These are phyloP conservation scores for Posidonia australis DNA, from an alignment of 106 monocot species.

Conservation along the genomic window DNA sequence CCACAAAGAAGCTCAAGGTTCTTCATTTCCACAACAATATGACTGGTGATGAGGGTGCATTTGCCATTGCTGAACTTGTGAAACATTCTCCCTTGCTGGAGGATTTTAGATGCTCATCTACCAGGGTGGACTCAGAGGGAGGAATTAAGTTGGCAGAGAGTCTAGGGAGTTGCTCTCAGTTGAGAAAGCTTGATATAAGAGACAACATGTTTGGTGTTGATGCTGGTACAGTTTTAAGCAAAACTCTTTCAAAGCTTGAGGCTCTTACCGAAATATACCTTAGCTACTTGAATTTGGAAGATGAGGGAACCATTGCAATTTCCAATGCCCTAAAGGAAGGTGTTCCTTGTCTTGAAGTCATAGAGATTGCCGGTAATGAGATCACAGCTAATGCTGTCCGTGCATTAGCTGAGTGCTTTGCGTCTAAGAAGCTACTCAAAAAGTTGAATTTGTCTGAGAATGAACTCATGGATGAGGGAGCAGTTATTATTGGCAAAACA, in stretches of 20 bases:
- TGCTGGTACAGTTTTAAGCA: slow-evolving; percentile 53
- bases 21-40: slow-evolving; percentile 88
- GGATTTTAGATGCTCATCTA: slow-evolving; percentile 84
- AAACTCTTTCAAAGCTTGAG: slow-evolving; percentile 35
- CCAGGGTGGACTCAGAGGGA: slow-evolving; percentile 66
- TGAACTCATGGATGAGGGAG: slow-evolving; percentile 75
- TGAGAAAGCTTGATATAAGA: slow-evolving; percentile 69
- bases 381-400: slow-evolving; percentile 41
- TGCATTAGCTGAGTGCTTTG: slow-evolving; percentile 29
- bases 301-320: slow-evolving; percentile 52
- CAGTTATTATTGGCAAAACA: slow-evolving; percentile 47
- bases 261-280: slow-evolving; percentile 59
- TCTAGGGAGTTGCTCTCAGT: slow-evolving; percentile 30
- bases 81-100: slow-evolving; percentile 25
- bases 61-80: slow-evolving; percentile 6
- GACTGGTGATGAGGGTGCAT: slow-evolving; percentile 12
- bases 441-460: slow-evolving; percentile 71
- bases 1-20: slow-evolving; percentile 59
- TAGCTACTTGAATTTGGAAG: slow-evolving; percentile 80
- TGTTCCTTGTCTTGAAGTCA: slow-evolving; percentile 33
- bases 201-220: slow-evolving; percentile 85
- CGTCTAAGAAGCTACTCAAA: slow-evolving; percentile 33
- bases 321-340: slow-evolving; percentile 36
- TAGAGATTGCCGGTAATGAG: slow-evolving; percentile 85
- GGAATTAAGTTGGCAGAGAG: slow-evolving; percentile 60